Evolutionary conservation across 2,329 filamentous ascomycete genomes (phyloP).

Genomic region (Ophiostoma triangulosporum): DNA sequence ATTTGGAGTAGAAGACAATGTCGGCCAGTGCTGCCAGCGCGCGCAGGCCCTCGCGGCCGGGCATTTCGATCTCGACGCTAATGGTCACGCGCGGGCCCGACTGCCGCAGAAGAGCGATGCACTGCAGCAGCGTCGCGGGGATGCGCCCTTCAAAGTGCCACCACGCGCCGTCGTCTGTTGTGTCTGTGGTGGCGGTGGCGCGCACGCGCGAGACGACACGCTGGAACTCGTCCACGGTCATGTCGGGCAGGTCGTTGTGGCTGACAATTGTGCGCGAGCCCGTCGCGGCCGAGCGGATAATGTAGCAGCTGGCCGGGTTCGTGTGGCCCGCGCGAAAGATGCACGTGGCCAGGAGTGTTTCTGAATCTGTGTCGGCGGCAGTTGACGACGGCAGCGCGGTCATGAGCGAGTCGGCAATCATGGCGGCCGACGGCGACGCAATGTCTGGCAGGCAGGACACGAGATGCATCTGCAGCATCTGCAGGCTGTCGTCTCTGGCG

Average conservation of each 20-base stretch:
- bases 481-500: no score
- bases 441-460: slow-evolving; percentile 40
- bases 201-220: slow-evolving; percentile 7
- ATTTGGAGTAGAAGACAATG: slow-evolving; percentile 59
- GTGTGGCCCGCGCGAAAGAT: slow-evolving; percentile 41
- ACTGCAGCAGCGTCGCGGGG: slow-evolving; percentile 44
- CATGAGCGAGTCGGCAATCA: slow-evolving; percentile 28
- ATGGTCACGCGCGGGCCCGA: slow-evolving; percentile 20
- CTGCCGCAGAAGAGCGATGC: slow-evolving; percentile 36
- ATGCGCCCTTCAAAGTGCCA: slow-evolving; percentile 65
- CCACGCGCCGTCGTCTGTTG: slow-evolving; percentile 31
- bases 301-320: slow-evolving; percentile 54
- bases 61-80: slow-evolving; percentile 64
- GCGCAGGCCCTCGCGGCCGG: slow-evolving; percentile 43
- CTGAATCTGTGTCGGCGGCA: slow-evolving; percentile 12
- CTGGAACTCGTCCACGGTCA: slow-evolving; percentile 48
- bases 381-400: background rate
- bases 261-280: slow-evolving; percentile 58
- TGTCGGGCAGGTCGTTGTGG: slow-evolving; percentile 53
- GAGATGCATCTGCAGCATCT: slow-evolving; percentile 26
- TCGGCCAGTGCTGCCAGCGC: slow-evolving; percentile 49
- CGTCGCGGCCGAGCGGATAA: slow-evolving; percentile 46
- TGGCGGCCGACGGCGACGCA: slow-evolving; percentile 34
- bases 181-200: slow-evolving; percentile 22
- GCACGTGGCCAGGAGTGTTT: slow-evolving; percentile 31